phyloP scores from a whole-genome alignment of 257 asterid species.

The Prunella vulgaris region DNA sequence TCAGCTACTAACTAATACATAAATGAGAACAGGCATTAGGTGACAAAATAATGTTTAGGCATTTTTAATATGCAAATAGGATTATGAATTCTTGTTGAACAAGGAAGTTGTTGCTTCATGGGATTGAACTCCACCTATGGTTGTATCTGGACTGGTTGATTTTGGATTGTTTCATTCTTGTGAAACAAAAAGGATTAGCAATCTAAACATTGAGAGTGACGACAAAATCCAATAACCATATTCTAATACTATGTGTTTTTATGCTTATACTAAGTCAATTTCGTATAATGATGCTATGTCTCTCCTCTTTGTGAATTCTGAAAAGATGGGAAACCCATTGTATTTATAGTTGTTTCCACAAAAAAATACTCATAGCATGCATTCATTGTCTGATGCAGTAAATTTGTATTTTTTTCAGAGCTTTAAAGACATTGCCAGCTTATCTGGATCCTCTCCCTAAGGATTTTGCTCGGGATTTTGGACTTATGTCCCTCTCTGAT shows the following conservation, averaged over 20 bases:
- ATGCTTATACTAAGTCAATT: neutral
- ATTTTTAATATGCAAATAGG: neutral
- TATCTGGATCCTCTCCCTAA: conserved; percentile 84
- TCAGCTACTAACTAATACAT: neutral
- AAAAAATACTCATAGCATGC: neutral
- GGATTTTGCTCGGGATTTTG: conserved; percentile 52
- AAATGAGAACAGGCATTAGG: neutral
- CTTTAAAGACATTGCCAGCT: conserved; percentile 59
- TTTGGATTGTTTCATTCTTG: neutral
- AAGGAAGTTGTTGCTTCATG: neutral
- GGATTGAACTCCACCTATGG: neutral
- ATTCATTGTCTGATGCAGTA: conserved; percentile 22
- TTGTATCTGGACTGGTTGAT: neutral
- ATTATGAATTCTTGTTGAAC: conserved; percentile 3
- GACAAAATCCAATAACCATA: neutral
- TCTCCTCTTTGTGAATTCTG: neutral
- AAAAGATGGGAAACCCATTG: neutral
- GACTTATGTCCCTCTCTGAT: conserved; percentile 61
- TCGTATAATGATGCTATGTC: neutral
- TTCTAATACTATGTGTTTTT: neutral
- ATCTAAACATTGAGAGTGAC: neutral
- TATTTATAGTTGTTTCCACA: neutral
- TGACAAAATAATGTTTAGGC: conserved; percentile 1
- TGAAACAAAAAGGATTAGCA: conserved; percentile 1
- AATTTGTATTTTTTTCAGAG: conserved; percentile 45